A percentile compares a stretch with the other conserved stretches of the same genome.
phyloP scores from a whole-genome alignment of 176 grass and related monocot genomes.

The Triticum dicoccoides region DNA sequence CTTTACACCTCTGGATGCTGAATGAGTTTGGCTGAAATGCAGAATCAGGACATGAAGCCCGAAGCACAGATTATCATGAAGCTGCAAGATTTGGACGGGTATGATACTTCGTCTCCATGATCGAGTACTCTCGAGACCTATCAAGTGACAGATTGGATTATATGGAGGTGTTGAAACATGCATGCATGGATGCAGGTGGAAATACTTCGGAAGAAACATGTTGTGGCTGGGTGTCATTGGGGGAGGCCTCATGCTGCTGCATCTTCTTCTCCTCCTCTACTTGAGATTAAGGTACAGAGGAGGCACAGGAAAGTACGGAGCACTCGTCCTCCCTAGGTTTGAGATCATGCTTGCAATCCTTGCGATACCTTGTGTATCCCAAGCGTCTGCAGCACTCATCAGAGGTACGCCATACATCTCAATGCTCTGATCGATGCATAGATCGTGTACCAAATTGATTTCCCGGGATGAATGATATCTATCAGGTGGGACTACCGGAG shows the following conservation, averaged over 20 bases:
- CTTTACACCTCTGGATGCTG: background rate
- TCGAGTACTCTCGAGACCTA: background rate
- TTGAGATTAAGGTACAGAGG: slow-evolving; percentile 41
- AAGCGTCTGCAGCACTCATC: slow-evolving; percentile 63
- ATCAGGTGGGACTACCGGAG: slow-evolving; percentile 50
- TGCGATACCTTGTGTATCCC: slow-evolving; percentile 65
- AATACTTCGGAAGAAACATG: slow-evolving; percentile 82
- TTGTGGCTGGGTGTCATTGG: slow-evolving; percentile 77
- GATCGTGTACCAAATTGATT: background rate
- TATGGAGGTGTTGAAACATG: background rate
- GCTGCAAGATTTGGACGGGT: slow-evolving; percentile 67
- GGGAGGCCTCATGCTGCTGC: slow-evolving; percentile 61
- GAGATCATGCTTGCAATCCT: slow-evolving; percentile 75
- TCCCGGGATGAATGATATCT: background rate
- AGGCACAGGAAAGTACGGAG: slow-evolving; percentile 29
- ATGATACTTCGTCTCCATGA: slow-evolving; percentile 23
- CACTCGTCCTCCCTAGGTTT: slow-evolving; percentile 67
- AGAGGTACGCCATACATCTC: slow-evolving; percentile 19
- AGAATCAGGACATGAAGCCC: slow-evolving; percentile 89
- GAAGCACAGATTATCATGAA: slow-evolving; percentile 73
- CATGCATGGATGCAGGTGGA: slow-evolving; percentile 58
- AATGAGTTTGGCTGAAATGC: slow-evolving; percentile 24
- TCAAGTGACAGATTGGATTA: background rate
- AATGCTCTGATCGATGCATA: background rate
- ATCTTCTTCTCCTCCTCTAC: slow-evolving; percentile 43